Evolutionary conservation across 495 filamentous ascomycete genomes (phyloP).

Genomic region (Penicilliopsis zonata): DNA sequence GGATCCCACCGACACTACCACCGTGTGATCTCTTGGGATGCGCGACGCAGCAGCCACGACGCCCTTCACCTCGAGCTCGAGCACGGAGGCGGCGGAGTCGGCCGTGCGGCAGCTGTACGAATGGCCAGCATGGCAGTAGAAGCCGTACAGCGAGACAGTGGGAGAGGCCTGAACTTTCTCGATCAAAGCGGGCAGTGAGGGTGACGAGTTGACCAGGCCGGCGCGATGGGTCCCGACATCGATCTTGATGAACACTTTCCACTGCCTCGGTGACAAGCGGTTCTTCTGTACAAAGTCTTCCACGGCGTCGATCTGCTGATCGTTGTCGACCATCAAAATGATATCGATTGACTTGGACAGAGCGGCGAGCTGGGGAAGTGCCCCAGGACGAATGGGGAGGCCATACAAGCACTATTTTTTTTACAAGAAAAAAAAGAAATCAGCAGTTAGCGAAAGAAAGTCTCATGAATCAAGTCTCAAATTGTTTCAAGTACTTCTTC

Average conservation of each 20-base stretch:
- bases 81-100: constrained; percentile 4
- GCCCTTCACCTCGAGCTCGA: constrained; percentile 10
- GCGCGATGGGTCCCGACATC: constrained; percentile 8
- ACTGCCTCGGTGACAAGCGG: constrained; percentile 1
- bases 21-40: constrained; percentile 5
- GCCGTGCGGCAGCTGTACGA: constrained; percentile 9
- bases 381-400: constrained; percentile 17
- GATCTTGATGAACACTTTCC: constrained; percentile 12
- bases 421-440: no score
- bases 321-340: constrained; percentile 22
- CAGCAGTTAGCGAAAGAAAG: no score
- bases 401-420: constrained; percentile 22
- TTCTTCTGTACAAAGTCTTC: constrained; percentile 9
- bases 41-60: constrained; percentile 9
- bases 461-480: no score
- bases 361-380: constrained; percentile 16
- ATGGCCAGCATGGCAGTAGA: constrained; percentile 15
- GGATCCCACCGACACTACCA: constrained; percentile 21
- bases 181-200: constrained; percentile 3
- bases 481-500: constrained; percentile 15
- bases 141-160: constrained; percentile 6
- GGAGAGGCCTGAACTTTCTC: constrained; percentile 1
- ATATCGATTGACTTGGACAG: constrained; percentile 13
- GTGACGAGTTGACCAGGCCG: constrained; percentile 5
- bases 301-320: constrained; percentile 18